These are phyloP conservation scores for Nannizziopsis arthrosporioides DNA, from an alignment of 2,329 filamentous ascomycete species.

Conservation along the genomic window DNA sequence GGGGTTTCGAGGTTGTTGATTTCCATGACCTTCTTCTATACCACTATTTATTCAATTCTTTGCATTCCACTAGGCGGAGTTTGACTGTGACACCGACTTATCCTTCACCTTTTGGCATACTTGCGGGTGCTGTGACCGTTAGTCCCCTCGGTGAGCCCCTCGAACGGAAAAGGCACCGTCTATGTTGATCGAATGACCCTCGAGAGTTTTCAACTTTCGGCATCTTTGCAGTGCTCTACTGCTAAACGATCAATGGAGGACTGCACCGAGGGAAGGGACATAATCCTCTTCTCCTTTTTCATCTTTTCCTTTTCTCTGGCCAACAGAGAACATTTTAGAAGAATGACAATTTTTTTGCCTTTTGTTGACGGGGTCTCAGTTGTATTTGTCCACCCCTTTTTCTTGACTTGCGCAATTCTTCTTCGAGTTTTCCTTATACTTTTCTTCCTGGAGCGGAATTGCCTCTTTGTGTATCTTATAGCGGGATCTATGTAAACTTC, in stretches of 20 bases:
- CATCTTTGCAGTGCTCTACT: too few species aligned
- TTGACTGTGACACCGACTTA: not conserved
- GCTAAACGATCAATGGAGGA: not conserved
- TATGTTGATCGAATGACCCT: too few species aligned
- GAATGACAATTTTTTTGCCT: not conserved
- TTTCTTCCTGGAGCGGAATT: conserved; percentile 7
- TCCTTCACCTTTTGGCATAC: not conserved
- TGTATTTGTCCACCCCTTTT: conserved; percentile 1
- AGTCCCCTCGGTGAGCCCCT: too few species aligned
- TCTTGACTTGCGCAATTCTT: conserved; percentile 4
- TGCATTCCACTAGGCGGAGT: not conserved
- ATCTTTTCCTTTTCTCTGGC: too few species aligned
- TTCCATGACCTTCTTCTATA: conserved; percentile 1
- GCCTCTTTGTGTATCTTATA: conserved; percentile 8
- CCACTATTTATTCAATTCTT: conserved; percentile 7
- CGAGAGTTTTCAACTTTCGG: too few species aligned
- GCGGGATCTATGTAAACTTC: conserved; percentile 10
- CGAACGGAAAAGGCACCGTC: too few species aligned
- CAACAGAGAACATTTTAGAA: too few species aligned
- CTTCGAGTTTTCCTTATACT: not conserved
- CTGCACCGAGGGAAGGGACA: not conserved
- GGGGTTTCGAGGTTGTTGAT: conserved; percentile 5
- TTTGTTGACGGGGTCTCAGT: conserved; percentile 2
- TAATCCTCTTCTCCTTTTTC: too few species aligned
- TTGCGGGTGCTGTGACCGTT: not conserved